phyloP scores from a whole-genome alignment of 345 rosid species.

The Salix exigua region DNA sequence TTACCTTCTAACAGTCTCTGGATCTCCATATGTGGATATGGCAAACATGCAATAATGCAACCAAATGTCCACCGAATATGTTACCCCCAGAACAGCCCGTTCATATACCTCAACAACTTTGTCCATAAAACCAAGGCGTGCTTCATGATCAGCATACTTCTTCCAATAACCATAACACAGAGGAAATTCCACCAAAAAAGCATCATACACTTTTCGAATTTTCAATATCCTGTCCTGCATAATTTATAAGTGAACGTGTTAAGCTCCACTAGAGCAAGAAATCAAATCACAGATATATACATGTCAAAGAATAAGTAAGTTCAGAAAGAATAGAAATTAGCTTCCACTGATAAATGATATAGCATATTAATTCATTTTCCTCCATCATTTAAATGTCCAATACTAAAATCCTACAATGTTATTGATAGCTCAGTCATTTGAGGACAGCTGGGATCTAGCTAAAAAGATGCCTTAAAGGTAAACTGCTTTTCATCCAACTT shows the following conservation, averaged over 20 bases:
- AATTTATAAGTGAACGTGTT: constrained; percentile 6
- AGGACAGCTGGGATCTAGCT: neutral
- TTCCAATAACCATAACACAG: constrained; percentile 99
- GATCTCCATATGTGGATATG: constrained; percentile 82
- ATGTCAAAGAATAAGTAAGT: neutral
- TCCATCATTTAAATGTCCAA: neutral
- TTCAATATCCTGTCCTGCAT: constrained; percentile 77
- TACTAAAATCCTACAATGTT: neutral
- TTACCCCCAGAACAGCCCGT: constrained; percentile 84
- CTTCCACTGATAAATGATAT: neutral
- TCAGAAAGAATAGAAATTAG: neutral
- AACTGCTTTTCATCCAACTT: neutral
- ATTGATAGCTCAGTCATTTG: neutral
- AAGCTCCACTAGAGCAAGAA: constrained; percentile 14
- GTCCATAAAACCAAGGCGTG: constrained; percentile 79
- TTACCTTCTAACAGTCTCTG: constrained; percentile 93
- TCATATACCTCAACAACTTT: constrained; percentile 95
- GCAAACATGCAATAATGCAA: constrained; percentile 82
- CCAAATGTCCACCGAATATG: constrained; percentile 99
- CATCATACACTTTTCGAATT: constrained; percentile 81
- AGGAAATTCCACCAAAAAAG: constrained; percentile 89
- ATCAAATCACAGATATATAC: neutral
- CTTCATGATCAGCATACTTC: constrained; percentile 97
- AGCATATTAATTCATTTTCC: neutral
- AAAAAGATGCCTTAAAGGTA: neutral